phyloP scores from a whole-genome alignment of 2,329 filamentous ascomycete species.

The Penicillium griseofulvum region DNA sequence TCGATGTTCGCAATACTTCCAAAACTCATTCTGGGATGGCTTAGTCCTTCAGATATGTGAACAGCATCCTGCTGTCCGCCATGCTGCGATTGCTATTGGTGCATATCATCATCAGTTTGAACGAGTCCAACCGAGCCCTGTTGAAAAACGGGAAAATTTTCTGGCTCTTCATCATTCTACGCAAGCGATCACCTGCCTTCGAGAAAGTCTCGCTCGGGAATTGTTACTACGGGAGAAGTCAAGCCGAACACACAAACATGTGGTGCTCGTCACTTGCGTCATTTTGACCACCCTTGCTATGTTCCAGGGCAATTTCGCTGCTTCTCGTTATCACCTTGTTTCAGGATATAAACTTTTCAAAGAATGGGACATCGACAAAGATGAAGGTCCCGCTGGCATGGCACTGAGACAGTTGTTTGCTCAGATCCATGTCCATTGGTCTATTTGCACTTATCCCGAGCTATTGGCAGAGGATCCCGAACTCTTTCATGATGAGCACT shows the following conservation, averaged over 20 bases:
- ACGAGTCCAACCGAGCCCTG: background rate
- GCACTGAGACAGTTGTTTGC: no score
- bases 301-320: background rate
- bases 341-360: background rate
- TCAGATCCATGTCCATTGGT: no score
- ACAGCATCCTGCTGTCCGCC: background rate
- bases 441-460: no score
- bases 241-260: background rate
- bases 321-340: background rate
- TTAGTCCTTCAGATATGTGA: background rate
- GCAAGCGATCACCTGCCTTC: background rate
- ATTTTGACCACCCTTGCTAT: background rate
- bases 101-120: background rate
- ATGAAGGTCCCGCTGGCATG: no score
- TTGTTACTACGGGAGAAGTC: no score
- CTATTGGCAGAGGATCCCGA: no score
- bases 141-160: background rate
- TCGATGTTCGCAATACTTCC: background rate
- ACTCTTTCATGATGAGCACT: no score
- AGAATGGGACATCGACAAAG: background rate
- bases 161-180: background rate
- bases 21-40: background rate
- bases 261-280: background rate
- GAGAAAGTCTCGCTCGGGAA: background rate
- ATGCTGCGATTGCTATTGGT: background rate